Evolutionary conservation across 352 stramenopile species (phyloP).

Genomic region (Blastocystis sp.): DNA sequence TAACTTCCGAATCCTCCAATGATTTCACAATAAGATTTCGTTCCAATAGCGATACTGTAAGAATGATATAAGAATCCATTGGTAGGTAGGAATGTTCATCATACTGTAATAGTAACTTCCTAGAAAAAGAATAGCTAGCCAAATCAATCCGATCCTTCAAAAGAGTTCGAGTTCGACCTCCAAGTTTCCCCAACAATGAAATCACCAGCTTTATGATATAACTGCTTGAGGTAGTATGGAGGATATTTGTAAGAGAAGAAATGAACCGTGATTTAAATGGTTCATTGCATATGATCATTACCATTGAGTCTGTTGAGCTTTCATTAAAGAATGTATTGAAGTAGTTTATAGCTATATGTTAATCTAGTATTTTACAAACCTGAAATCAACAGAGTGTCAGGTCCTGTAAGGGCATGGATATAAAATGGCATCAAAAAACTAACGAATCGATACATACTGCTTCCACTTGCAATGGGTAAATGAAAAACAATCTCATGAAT

Average conservation of each 20-base stretch:
- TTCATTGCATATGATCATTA: neutral
- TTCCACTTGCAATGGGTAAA: neutral
- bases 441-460: neutral
- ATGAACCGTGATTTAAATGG: neutral
- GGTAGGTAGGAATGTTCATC: neutral
- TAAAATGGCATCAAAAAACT: neutral
- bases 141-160: neutral
- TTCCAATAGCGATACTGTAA: neutral
- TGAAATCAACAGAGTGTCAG: neutral
- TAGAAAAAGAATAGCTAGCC: neutral
- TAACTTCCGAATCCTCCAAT: neutral
- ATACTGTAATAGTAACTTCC: neutral
- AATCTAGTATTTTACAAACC: neutral
- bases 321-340: conserved; percentile 6
- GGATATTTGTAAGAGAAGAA: neutral
- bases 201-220: neutral
- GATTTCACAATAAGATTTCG: conserved; percentile 38
- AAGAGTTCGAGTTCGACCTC: neutral
- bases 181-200: neutral
- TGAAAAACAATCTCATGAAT: conserved; percentile 35
- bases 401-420: neutral
- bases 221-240: conserved; percentile 23
- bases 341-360: conserved; percentile 12
- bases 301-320: neutral
- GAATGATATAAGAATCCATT: neutral